Percentiles rank a stretch among this genome's conserved stretches.
Conservation (phyloP, 169 alveolate species). For the Eimeria acervulina region DNA sequence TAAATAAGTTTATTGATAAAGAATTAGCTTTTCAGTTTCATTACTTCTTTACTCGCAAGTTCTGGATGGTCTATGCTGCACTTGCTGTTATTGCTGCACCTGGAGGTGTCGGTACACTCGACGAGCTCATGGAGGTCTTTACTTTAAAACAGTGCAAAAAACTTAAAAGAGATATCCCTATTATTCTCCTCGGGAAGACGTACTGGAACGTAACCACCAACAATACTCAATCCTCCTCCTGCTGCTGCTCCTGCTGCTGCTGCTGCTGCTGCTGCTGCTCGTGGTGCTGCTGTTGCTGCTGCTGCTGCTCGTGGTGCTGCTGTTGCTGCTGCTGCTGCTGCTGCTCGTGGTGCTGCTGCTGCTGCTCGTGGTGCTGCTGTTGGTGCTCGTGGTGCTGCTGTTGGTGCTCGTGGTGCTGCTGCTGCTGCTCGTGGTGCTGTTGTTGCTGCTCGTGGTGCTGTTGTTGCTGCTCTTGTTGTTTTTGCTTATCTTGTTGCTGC, state of each 20-base stretch:
- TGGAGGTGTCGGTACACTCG: conserved; percentile 90
- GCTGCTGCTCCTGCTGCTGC: background rate
- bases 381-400: background rate
- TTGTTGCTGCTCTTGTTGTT: too few relatives aligned
- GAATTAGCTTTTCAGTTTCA: conserved; percentile 88
- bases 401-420: background rate
- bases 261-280: background rate
- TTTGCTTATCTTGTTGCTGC: too few relatives aligned
- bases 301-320: background rate
- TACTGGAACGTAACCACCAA: conserved; percentile 87
- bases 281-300: background rate
- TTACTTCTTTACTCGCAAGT: conserved; percentile 89
- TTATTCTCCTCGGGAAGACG: conserved; percentile 86
- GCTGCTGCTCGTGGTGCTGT: background rate
- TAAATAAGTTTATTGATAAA: conserved; percentile 85
- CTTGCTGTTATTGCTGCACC: conserved; percentile 85
- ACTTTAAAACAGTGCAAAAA: conserved; percentile 87
- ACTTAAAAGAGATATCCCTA: conserved; percentile 88
- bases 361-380: background rate
- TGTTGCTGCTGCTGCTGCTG: background rate
- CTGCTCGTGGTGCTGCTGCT: background rate
- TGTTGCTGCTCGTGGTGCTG: too few relatives aligned
- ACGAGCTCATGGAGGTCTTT: conserved; percentile 88
- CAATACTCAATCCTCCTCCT: background rate
- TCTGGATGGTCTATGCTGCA: conserved; percentile 87